Percentiles rank a stretch among this genome's conserved stretches.
Evolutionary conservation across 1,284 basidiomycete species (phyloP).

Genomic region (Coriolopsis trogii): DNA sequence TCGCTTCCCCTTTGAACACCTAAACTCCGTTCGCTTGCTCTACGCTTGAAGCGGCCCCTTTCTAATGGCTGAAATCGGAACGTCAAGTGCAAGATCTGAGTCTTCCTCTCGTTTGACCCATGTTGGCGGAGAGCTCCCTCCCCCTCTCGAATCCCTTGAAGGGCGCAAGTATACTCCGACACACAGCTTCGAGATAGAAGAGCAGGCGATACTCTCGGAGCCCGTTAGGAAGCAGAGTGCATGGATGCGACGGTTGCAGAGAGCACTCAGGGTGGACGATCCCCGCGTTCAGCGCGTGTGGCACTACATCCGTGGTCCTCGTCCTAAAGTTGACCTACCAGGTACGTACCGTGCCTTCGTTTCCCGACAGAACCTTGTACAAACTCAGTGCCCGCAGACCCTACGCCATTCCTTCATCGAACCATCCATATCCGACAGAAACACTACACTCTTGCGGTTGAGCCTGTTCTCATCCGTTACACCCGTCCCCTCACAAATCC

Average conservation of each 20-base stretch:
- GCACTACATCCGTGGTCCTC: slow-evolving; percentile 58
- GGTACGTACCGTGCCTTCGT: slow-evolving; percentile 41
- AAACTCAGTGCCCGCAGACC: slow-evolving; percentile 42
- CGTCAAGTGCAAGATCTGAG: slow-evolving; percentile 26
- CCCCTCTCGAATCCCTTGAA: slow-evolving; percentile 6
- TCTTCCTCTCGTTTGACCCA: slow-evolving; percentile 28
- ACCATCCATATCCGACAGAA: slow-evolving; percentile 42
- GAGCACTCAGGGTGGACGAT: slow-evolving; percentile 25
- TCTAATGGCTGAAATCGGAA: slow-evolving; percentile 29
- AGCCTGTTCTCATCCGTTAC: slow-evolving; percentile 50
- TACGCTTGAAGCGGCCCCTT: no score
- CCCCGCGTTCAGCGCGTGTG: slow-evolving; percentile 29
- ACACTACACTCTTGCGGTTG: slow-evolving; percentile 50
- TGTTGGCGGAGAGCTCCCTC: slow-evolving; percentile 12
- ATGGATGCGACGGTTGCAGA: slow-evolving; percentile 23
- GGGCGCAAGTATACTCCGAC: slow-evolving; percentile 17
- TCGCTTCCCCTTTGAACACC: neutral
- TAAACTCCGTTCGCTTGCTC: no score
- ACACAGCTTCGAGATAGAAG: slow-evolving; percentile 26
- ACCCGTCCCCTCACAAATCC: slow-evolving; percentile 54
- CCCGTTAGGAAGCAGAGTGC: neutral
- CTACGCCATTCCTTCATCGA: slow-evolving; percentile 55
- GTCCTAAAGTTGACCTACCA: slow-evolving; percentile 59
- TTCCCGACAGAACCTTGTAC: slow-evolving; percentile 7
- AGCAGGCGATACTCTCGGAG: slow-evolving; percentile 3